Evolutionary conservation across 495 filamentous ascomycete species (phyloP).

Genomic region (Thermothielavioides terrestris): DNA sequence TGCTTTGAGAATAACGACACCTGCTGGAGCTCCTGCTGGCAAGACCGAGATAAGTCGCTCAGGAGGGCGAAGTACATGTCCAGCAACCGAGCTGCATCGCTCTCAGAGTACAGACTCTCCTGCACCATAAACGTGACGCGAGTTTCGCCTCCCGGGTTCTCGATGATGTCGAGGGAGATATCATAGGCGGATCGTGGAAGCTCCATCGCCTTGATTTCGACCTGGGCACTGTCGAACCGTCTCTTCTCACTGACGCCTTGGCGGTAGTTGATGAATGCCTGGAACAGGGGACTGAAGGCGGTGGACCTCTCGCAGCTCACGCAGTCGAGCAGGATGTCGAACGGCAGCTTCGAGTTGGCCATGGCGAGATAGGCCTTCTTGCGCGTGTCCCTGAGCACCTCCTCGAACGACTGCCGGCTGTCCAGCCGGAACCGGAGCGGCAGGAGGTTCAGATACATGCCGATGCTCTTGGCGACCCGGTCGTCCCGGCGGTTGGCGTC

Average conservation of each 20-base stretch:
- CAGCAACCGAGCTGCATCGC: conserved; percentile 3
- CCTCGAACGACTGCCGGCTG: conserved; percentile 3
- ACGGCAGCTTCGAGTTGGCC: conserved; percentile 23
- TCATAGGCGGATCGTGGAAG: conserved; percentile 16
- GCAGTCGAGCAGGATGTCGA: conserved; percentile 29
- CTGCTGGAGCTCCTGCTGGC: no score
- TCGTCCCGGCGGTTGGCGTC: conserved; percentile 31
- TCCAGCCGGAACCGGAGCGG: conserved; percentile 29
- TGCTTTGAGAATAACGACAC: no score
- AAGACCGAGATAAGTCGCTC: no score
- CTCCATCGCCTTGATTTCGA: background rate
- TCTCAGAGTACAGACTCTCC: conserved; percentile 10
- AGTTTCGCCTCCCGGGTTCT: conserved; percentile 6
- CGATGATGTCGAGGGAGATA: conserved; percentile 19
- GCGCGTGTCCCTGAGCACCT: conserved; percentile 6
- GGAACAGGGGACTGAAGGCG: conserved; percentile 27
- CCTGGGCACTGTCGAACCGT: conserved; percentile 2
- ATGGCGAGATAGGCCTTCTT: conserved; percentile 11
- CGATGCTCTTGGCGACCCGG: conserved; percentile 26
- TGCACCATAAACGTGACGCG: conserved; percentile 10
- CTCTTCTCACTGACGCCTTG: conserved; percentile 9
- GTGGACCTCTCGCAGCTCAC: conserved; percentile 13
- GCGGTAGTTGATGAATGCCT: conserved; percentile 32
- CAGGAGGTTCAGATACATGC: conserved; percentile 42
- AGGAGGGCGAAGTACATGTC: conserved; percentile 2